Evolutionary conservation across 208 protist species (phyloP).

Genomic region (Cochliopodium minus): DNA sequence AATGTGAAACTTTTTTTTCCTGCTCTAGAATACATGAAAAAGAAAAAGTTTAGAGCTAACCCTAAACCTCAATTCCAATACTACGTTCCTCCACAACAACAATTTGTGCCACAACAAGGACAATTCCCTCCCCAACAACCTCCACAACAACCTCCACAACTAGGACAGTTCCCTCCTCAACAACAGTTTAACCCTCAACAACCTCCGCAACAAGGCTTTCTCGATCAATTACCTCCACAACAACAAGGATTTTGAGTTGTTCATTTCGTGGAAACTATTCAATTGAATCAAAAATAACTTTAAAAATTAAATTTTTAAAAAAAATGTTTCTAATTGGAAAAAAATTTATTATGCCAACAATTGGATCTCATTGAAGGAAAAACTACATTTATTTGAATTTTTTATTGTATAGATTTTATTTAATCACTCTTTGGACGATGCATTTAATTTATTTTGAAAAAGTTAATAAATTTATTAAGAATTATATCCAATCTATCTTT

Average conservation of each 20-base stretch:
- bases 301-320: background rate
- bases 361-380: background rate
- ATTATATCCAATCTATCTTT: too few relatives aligned
- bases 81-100: too few relatives aligned
- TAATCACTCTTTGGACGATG: background rate
- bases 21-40: too few relatives aligned
- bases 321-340: background rate
- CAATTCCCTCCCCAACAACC: background rate
- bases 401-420: background rate
- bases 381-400: background rate
- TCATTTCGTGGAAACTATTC: background rate
- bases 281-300: background rate
- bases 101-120: background rate
- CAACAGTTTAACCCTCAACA: background rate
- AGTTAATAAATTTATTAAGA: too few relatives aligned
- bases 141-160: background rate
- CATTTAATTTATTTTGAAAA: too few relatives aligned
- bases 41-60: too few relatives aligned
- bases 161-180: background rate
- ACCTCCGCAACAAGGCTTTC: too few relatives aligned
- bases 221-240: too few relatives aligned
- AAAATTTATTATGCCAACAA: background rate
- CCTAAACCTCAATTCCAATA: too few relatives aligned
- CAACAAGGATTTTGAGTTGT: too few relatives aligned
- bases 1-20: background rate